These are phyloP conservation scores for Hermanozyma aechmeae DNA, from an alignment of 805 yeast species.

Conservation along the genomic window DNA sequence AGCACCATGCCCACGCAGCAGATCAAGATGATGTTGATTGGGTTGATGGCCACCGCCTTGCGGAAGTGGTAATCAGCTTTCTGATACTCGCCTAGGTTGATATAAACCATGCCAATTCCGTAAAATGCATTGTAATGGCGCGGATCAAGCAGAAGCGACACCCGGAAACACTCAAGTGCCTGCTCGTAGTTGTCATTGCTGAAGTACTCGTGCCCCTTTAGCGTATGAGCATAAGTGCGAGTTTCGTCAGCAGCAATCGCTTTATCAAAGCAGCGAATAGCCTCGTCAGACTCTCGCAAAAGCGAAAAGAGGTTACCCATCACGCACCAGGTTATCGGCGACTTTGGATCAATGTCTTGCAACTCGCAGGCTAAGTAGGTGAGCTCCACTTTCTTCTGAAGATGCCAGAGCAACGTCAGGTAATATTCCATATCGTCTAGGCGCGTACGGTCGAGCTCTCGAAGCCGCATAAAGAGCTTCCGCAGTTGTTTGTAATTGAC, in stretches of 20 bases:
- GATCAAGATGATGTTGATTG: slow-evolving; percentile 77
- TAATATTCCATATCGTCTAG: slow-evolving; percentile 83
- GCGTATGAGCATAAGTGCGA: slow-evolving; percentile 82
- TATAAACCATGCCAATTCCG: slow-evolving; percentile 90
- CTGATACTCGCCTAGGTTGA: slow-evolving; percentile 74
- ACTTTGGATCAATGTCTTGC: slow-evolving; percentile 49
- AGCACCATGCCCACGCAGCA: slow-evolving; percentile 93
- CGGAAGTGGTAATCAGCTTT: slow-evolving; percentile 82
- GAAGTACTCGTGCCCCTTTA: slow-evolving; percentile 88
- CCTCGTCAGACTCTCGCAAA: slow-evolving; percentile 78
- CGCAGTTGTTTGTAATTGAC: slow-evolving; percentile 77
- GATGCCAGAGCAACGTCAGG: slow-evolving; percentile 89
- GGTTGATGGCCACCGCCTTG: slow-evolving; percentile 82
- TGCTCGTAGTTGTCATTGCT: slow-evolving; percentile 84
- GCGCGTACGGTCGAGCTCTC: slow-evolving; percentile 68
- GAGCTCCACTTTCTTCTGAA: slow-evolving; percentile 69
- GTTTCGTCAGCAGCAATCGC: slow-evolving; percentile 60
- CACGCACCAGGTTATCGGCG: slow-evolving; percentile 86
- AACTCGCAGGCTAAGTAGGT: slow-evolving; percentile 80
- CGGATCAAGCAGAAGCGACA: slow-evolving; percentile 66
- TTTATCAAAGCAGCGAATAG: slow-evolving; percentile 76
- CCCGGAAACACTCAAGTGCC: slow-evolving; percentile 76
- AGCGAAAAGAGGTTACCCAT: slow-evolving; percentile 84
- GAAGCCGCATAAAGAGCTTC: slow-evolving; percentile 48
- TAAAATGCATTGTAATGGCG: slow-evolving; percentile 91